A percentile compares a stretch with the other conserved stretches of the same genome.
Evolutionary conservation across 768 basidiomycete species (phyloP).

Genomic region (Rhizopogon roseolus): DNA sequence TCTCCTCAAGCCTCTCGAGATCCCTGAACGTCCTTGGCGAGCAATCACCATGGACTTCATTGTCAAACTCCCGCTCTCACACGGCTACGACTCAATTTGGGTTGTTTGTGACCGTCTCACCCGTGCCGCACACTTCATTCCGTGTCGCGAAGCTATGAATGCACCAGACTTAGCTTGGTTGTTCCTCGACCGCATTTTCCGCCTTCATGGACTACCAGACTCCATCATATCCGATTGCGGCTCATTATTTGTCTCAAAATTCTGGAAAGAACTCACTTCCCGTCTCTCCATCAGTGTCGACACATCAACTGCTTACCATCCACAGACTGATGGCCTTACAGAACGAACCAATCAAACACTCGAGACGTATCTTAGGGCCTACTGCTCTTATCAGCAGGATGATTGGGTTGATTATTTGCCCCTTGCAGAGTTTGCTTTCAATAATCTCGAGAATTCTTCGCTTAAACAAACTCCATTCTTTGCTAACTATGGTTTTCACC

Average conservation of each 20-base stretch:
- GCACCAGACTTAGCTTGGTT: constrained; percentile 6
- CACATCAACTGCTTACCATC: constrained; percentile 39
- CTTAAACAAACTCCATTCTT: constrained; percentile 34
- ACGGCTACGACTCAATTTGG: constrained; percentile 24
- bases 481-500: constrained; percentile 29
- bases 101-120: constrained; percentile 15
- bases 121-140: constrained; percentile 3
- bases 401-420: constrained; percentile 37
- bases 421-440: constrained; percentile 37
- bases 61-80: constrained; percentile 21
- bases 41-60: constrained; percentile 40
- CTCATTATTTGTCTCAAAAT: constrained; percentile 19
- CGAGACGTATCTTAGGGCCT: constrained; percentile 32
- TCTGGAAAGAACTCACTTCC: constrained; percentile 19
- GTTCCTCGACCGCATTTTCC: constrained; percentile 9
- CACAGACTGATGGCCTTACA: constrained; percentile 35
- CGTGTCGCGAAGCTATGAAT: constrained; percentile 2
- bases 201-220: constrained; percentile 15
- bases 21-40: constrained; percentile 31
- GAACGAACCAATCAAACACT: constrained; percentile 34
- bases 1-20: constrained; percentile 29
- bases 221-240: constrained; percentile 19
- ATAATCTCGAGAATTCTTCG: constrained; percentile 29
- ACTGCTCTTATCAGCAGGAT: constrained; percentile 34
- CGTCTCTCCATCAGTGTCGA: constrained; percentile 4